Percentiles rank a stretch among this genome's conserved stretches.
Conservation (phyloP, 2,329 filamentous ascomycete species). For the Colletotrichum plurivorum region DNA sequence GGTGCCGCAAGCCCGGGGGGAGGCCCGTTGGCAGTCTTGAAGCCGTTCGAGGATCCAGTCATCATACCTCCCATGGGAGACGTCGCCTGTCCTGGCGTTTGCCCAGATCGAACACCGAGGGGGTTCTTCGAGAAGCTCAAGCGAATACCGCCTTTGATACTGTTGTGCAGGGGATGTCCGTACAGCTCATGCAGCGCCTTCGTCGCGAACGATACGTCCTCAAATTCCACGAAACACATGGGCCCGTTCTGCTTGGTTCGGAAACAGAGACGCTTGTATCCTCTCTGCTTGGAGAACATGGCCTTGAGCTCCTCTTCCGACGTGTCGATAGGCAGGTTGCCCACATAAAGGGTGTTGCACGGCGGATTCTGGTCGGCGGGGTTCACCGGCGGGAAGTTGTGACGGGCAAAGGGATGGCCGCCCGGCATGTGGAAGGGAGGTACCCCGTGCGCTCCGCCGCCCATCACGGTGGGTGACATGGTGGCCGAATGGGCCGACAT, state of each 20-base stretch:
- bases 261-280: slow-evolving; percentile 96
- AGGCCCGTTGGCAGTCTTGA: slow-evolving; percentile 79
- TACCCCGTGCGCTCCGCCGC: slow-evolving; percentile 51
- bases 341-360: slow-evolving; percentile 97
- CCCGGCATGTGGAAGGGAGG: slow-evolving; percentile 51
- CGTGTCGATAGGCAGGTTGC: slow-evolving; percentile 93
- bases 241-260: slow-evolving; percentile 94
- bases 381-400: slow-evolving; percentile 86
- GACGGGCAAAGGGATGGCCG: slow-evolving; percentile 52
- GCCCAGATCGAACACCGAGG: slow-evolving; percentile 87
- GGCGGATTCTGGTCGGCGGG: slow-evolving; percentile 97
- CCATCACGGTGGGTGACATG: slow-evolving; percentile 71
- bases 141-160: slow-evolving; percentile 93
- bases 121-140: slow-evolving; percentile 98
- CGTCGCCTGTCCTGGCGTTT: slow-evolving; percentile 63
- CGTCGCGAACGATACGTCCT: slow-evolving; percentile 92
- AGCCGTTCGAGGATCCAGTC: slow-evolving; percentile 68
- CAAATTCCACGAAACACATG: slow-evolving; percentile 99
- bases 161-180: slow-evolving; percentile 88
- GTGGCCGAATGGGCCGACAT: slow-evolving; percentile 59
- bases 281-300: slow-evolving; percentile 92
- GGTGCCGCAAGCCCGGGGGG: slow-evolving; percentile 86
- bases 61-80: slow-evolving; percentile 72
- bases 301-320: slow-evolving; percentile 96
- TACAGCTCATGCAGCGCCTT: slow-evolving; percentile 93